Base-by-base conservation (phyloP, 345 rosid genomes). In the Gossypium mustelinum region DNA sequence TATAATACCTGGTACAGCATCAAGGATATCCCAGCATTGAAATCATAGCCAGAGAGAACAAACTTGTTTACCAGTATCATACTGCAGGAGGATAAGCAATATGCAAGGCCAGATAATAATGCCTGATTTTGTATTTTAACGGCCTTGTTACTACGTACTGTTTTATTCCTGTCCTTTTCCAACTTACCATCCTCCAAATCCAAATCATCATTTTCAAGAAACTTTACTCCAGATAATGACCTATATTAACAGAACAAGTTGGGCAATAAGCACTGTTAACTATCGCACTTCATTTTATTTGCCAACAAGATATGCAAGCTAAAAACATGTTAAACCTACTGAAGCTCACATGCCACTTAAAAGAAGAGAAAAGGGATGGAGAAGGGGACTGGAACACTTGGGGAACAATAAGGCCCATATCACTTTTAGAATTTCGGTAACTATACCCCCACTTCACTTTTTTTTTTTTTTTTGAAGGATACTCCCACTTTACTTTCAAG, bases 51-150 rank as follows among this genome's bases (percentile, higher is more conserved):
- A 74, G 98, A 95, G 77, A 95, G 98, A 73, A 95, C 98, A 83
- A 84, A 87, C 78, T 95, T 95, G 88, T 93, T 95, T 51, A 90
- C 94, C 63, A 95, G 86, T 76, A 95, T 95, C 99, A 95, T 95
- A 72, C 98, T 88, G 84, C 99, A 95, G 78, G 99, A 95, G 45
- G 98, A 93, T 73, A 91, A 71, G 86, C 99, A 93, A 75, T 95
- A 95, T 47, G 99, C 97, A 76, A 90, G 84, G 80, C 98, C 97
- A 2, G 98, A 84, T 69, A 91, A 76, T 79, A 95, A 85, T 73
- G 98, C 97, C 82, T 88, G 89, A 69, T 95, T 93, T 79, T 80
- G 87, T 77, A 91, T 62, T 86, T 78, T 87, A 71, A 73, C 52
- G 73, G 79, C 61, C 72, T 70, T 87, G 81, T 66, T 83, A 72